Percentiles rank a stretch among this genome's conserved stretches.
Evolutionary conservation across 2,329 filamentous ascomycete species (phyloP).

Genomic region (Ceratocystis albifundus): DNA sequence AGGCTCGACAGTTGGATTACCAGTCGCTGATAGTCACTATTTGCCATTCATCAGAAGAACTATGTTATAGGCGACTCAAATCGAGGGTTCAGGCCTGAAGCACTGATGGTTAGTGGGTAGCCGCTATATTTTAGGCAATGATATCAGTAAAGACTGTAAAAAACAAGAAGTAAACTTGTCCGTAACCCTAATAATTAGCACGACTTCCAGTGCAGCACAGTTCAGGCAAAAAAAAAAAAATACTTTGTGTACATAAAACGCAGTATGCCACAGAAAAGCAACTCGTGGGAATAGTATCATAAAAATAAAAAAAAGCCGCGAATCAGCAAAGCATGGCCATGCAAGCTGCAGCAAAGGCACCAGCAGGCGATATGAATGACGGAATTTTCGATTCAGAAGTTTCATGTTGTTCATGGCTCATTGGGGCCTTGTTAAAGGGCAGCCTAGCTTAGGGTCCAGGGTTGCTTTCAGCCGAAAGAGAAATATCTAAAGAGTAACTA

Average conservation of each 20-base stretch:
- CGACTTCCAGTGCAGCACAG: neutral
- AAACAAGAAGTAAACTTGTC: no score
- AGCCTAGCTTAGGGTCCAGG: neutral
- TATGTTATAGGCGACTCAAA: no score
- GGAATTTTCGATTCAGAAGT: neutral
- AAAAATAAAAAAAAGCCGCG: neutral
- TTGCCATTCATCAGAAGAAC: no score
- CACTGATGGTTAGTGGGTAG: no score
- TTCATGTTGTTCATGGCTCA: neutral
- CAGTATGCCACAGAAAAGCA: neutral
- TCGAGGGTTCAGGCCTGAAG: no score
- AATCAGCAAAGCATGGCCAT: neutral
- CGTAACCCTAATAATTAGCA: no score
- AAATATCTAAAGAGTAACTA: neutral
- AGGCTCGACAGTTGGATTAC: no score
- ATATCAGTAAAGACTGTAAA: no score
- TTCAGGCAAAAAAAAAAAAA: neutral
- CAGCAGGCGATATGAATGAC: neutral
- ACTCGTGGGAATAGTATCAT: no score
- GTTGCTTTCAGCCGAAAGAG: no score
- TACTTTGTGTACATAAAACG: neutral
- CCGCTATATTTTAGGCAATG: no score
- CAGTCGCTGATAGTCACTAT: no score
- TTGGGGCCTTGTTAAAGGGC: neutral
- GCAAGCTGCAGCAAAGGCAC: neutral